Conservation (phyloP, 192 early-diverging fungal species). For the Rhizoclosmatium sp. region DNA sequence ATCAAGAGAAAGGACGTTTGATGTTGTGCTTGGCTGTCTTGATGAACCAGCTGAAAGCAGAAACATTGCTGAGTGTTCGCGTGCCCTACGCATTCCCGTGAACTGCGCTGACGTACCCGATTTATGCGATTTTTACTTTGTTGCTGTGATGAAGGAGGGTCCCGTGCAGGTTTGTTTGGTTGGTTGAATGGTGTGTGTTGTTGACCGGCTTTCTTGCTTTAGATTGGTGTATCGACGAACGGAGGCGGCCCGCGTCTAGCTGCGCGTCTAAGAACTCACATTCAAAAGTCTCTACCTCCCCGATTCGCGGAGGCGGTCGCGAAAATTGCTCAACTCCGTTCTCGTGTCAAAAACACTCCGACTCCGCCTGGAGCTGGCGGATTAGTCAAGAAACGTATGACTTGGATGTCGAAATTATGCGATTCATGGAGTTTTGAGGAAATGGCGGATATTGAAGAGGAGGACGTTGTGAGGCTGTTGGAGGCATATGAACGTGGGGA, state of each 20-base stretch:
- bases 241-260: slow-evolving; percentile 88
- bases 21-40: slow-evolving; percentile 23
- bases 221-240: slow-evolving; percentile 88
- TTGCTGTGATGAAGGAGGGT: slow-evolving; percentile 71
- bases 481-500: slow-evolving; percentile 61
- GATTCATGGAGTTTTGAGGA: slow-evolving; percentile 75
- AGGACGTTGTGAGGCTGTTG: slow-evolving; percentile 64
- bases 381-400: background rate
- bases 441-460: slow-evolving; percentile 71
- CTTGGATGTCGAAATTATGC: background rate
- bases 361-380: slow-evolving; percentile 19
- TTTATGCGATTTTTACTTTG: slow-evolving; percentile 93
- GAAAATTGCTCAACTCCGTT: slow-evolving; percentile 54
- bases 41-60: slow-evolving; percentile 11
- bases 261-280: slow-evolving; percentile 76
- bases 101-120: slow-evolving; percentile 93
- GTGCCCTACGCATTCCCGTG: slow-evolving; percentile 77
- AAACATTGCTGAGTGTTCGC: slow-evolving; percentile 7
- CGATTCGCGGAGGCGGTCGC: slow-evolving; percentile 38
- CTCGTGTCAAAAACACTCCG: slow-evolving; percentile 55
- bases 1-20: slow-evolving; percentile 39
- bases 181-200: background rate
- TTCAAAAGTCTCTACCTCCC: slow-evolving; percentile 54
- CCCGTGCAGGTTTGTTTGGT: slow-evolving; percentile 35
- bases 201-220: slow-evolving; percentile 41